Conservation (phyloP, 2,329 filamentous ascomycete genomes). For the Epichloe glyceriae region DNA sequence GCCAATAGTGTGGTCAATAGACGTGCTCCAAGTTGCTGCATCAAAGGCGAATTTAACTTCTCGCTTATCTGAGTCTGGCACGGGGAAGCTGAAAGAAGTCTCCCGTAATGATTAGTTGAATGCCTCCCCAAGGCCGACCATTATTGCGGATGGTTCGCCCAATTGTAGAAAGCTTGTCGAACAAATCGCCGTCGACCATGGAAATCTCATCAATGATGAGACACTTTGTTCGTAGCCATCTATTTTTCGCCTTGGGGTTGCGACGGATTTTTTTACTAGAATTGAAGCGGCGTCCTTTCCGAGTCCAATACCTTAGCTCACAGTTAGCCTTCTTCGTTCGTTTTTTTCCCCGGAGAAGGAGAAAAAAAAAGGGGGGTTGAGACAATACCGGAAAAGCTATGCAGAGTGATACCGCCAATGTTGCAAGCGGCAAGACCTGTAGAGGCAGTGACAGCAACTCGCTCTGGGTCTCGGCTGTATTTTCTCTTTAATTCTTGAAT, state of each 20-base stretch:
- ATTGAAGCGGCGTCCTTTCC: constrained; percentile 76
- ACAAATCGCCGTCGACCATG: constrained; percentile 95
- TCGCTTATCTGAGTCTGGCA: constrained; percentile 60
- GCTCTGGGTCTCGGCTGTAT: constrained; percentile 61
- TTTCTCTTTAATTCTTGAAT: constrained; percentile 71
- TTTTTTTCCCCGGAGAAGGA: neutral
- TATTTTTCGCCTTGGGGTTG: constrained; percentile 74
- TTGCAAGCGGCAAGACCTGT: constrained; percentile 95
- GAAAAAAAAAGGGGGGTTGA: neutral
- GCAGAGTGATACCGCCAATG: constrained; percentile 86
- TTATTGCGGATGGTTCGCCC: constrained; percentile 80
- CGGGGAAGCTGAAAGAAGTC: constrained; percentile 97
- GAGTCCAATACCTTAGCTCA: constrained; percentile 53
- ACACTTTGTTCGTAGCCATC: constrained; percentile 80
- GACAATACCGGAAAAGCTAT: constrained; percentile 71
- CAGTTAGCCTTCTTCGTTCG: neutral
- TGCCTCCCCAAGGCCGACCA: constrained; percentile 84
- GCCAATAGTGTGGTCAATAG: constrained; percentile 90
- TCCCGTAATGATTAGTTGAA: constrained; percentile 88
- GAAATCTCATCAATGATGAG: constrained; percentile 92
- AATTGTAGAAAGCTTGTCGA: constrained; percentile 88
- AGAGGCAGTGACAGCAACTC: constrained; percentile 86
- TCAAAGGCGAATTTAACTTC: constrained; percentile 86
- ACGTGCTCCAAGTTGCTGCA: constrained; percentile 79
- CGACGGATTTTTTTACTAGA: constrained; percentile 76